phyloP scores from a whole-genome alignment of 2,329 filamentous ascomycete genomes.

The Alternaria sp. region DNA sequence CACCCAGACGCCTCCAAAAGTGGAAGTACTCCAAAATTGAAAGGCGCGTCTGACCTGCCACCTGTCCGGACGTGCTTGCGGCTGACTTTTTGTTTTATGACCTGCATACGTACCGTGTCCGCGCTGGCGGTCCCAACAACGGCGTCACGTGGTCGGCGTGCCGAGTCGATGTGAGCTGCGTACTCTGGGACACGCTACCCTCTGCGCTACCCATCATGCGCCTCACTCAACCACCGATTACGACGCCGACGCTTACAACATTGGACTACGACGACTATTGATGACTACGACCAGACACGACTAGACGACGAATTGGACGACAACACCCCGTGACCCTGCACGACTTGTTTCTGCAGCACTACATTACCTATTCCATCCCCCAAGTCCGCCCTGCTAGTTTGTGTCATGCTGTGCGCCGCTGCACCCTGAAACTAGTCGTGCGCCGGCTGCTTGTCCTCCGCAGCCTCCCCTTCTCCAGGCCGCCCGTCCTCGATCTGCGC shows the following conservation, averaged over 20 bases:
- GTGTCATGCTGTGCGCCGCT: slow-evolving; percentile 24
- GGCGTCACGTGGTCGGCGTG: background rate
- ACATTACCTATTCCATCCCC: background rate
- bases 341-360: background rate
- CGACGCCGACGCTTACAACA: background rate
- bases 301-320: background rate
- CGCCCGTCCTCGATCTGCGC: slow-evolving; percentile 3
- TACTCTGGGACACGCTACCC: background rate
- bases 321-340: background rate
- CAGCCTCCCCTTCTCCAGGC: slow-evolving; percentile 13
- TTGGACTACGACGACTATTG: background rate
- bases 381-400: slow-evolving; percentile 3
- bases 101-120: background rate
- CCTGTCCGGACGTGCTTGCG: background rate
- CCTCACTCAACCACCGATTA: background rate
- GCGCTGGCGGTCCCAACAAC: background rate
- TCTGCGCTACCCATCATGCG: background rate
- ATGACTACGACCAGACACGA: background rate
- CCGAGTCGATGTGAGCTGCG: background rate
- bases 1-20: background rate
- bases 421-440: slow-evolving; percentile 37
- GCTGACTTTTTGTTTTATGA: background rate
- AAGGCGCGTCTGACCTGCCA: background rate
- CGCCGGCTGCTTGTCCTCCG: slow-evolving; percentile 14
- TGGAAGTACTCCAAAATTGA: background rate